Base-by-base conservation (phyloP, 371 early-diverging fungal genomes). In the Mortierella sp. region DNA sequence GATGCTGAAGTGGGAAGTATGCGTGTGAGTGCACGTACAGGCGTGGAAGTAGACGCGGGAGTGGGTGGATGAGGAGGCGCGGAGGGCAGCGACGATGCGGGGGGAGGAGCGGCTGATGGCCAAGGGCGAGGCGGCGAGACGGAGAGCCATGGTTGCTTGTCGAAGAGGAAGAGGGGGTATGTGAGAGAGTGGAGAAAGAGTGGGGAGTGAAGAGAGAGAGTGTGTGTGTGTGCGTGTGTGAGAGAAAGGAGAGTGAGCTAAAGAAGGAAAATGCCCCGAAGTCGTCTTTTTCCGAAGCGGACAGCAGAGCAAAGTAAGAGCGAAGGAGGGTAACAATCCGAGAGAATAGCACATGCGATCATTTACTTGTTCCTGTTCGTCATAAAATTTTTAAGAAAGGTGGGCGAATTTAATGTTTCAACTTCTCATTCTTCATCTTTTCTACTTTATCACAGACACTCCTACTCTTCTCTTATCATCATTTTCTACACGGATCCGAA, bases 31-130 rank as follows among this genome's bases (percentile, higher is more conserved):
- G 65, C 21, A 70, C 68, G 14, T 74, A 74, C 79, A 74, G 46
- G 74, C 79, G 54, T 79, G 79, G 54, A 79, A 74, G 58, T 79
- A 79, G 70, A 79, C 74, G 41, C 79, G 74, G 70, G 72, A 46
- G n/a, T 71, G 56, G 60, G 72, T 32, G 55, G 77, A 72, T 1
- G 77, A 48, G 21, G 72, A 77, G 24, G 77, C 35, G 27, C 79
- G 79, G 65, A 79, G 75, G 24, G 70, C 74, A 32, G 74, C 51
- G 75, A 63, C 55, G 44, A 71, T 21, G 44, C 55, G 77, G n/a
- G 73, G 41, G 41, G 74, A 70, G 10, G 72, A 27, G 44, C 72
- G 49, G 79, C 74, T 54, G 48, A 65, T 65, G 35, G 43, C 74
- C 68, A 74, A 51, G 46, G 79, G 74, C 5, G 75, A 74, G 44